Percentiles rank a stretch among this genome's conserved stretches.
These are phyloP conservation scores for Colletotrichum endophyticum DNA, from an alignment of 2,329 filamentous ascomycete species.

Conservation along the genomic window DNA sequence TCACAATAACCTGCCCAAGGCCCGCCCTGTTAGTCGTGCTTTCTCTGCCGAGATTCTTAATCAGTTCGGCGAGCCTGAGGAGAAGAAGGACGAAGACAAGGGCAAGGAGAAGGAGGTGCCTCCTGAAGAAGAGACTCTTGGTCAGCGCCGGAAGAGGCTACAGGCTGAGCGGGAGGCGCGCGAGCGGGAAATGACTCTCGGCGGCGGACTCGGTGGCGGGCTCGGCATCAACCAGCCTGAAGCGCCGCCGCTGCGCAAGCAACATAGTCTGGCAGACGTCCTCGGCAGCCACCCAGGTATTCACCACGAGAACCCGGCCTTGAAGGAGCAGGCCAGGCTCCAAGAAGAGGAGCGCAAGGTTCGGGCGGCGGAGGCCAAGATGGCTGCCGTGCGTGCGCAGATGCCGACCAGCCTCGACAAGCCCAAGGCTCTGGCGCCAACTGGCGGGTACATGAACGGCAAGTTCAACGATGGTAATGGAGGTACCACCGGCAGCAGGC, in stretches of 20 bases:
- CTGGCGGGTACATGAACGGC: constrained; percentile 56
- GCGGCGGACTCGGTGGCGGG: constrained; percentile 6
- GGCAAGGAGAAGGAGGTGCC: constrained; percentile 32
- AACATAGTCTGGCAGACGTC: constrained; percentile 66
- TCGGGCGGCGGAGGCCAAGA: constrained; percentile 50
- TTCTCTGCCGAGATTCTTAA: constrained; percentile 74
- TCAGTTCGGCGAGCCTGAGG: constrained; percentile 60
- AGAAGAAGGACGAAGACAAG: constrained; percentile 37
- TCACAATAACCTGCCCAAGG: constrained; percentile 51
- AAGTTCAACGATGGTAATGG: constrained; percentile 59
- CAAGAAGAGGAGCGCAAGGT: constrained; percentile 44
- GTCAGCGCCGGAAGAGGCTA: constrained; percentile 75
- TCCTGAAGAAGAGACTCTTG: constrained; percentile 73
- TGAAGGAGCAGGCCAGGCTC: constrained; percentile 43
- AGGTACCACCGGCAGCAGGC: constrained; percentile 23
- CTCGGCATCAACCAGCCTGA: constrained; percentile 24
- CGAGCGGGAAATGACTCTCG: constrained; percentile 56
- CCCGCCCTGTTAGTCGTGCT: constrained; percentile 65
- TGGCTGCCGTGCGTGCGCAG: constrained; percentile 53
- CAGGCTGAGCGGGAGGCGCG: constrained; percentile 73
- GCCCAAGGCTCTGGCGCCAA: constrained; percentile 30
- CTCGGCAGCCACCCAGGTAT: constrained; percentile 46
- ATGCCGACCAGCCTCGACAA: constrained; percentile 49
- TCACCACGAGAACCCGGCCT: constrained; percentile 41
- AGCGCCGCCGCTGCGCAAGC: constrained; percentile 28